Evolutionary conservation across 1,284 basidiomycete genomes (phyloP), one percentile per base, ranked within the genome.

Genomic region (Marasmius oreades): DNA sequence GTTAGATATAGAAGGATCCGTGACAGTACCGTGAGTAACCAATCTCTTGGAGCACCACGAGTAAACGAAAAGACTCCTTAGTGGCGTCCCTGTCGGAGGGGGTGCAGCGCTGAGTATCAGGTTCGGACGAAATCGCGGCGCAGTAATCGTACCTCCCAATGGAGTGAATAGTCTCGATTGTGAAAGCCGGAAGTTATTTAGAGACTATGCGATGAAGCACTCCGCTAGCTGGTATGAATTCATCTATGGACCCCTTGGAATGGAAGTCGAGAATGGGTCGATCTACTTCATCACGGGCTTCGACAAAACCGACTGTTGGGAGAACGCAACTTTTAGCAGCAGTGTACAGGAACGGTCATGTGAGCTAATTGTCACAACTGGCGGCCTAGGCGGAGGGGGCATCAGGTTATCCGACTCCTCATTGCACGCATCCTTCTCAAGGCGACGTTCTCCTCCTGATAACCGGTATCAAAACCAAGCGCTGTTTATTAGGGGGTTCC

Each of bases 281-380:
- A 34, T 56, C 23, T 59, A 56, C 20, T 26, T 56, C 28, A 51
- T 59, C 44, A 59, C 57, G n/a, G 57, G 51, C 10, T 59, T 43
- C 26, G 57, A 59, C 36, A 59, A 56, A 51, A 37, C 55, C 11
- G 33, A 36, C 7, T 47, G 37, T 11, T 56, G 55, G 55, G 51
- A 48, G 11, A 46, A 44, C 11, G 51, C 47, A 2, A 24, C 31
- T 2, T n/a, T 46, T 6, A 16, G 23, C 45, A 46, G 23, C 6
- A 14, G 3, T 31, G 28, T 10, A 10, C 4, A 31, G 10, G 28
- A 31, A 31, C 28, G 28, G 5, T 31, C 28, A 10, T 46, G n/a
- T 24, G 18, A 5, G n/a, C 8, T 46, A 5, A 24, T 24, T 24
- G n/a, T 46, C 20, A 46, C 45, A 46, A 7, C 45, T 24, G 45